Evolutionary conservation across 306 rosid genomes (phyloP), one percentile per base, ranked within the genome.

Genomic region (Trifolium repens): DNA sequence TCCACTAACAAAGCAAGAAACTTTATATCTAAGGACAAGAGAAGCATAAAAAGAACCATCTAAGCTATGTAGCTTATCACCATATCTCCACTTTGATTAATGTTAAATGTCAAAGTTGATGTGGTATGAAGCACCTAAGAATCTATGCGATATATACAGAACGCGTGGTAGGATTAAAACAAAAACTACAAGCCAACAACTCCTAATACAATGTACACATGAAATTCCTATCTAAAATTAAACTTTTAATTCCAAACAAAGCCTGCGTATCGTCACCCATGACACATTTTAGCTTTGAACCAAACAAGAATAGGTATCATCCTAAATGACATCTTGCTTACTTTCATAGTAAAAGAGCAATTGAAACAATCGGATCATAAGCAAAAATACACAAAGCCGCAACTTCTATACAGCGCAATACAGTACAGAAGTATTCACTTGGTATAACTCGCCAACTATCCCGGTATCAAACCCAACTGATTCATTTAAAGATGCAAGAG

Each of bases 71-170:
- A 11, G 39, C 12, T 44, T 46, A 44, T 24, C 55, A 43, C 47
- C n/a, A n/a, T 67, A 66, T 66, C 71, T 7, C 14, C 26, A 47
- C 37, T 19, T 63, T 7, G 19, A 19, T 8, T 32, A 43, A 11
- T 44, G 57, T 27, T 47, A 62, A 49, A 32, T 44, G 9, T 12
- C 16, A 46, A 49, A 50, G 46, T 14, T 49, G 11, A 72, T 3
- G 22, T 6, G 17, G 59, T 52, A 79, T 34, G 42, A 15, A 67
- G 70, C 27, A 30, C 69, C 52, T 42, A 17, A 63, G 53, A 71
- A 65, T 14, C 52, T 32, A 65, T 27, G 63, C 40, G 72, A 49
- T 30, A 55, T 30, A 55, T 72, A 61, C 73, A 70, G 83, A 76
- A 72, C 10, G 61, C 19, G 52, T 50, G 43, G 69, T 53, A 24